phyloP scores from a whole-genome alignment of 176 grass and related monocot species.

The Zoysia pacifica region DNA sequence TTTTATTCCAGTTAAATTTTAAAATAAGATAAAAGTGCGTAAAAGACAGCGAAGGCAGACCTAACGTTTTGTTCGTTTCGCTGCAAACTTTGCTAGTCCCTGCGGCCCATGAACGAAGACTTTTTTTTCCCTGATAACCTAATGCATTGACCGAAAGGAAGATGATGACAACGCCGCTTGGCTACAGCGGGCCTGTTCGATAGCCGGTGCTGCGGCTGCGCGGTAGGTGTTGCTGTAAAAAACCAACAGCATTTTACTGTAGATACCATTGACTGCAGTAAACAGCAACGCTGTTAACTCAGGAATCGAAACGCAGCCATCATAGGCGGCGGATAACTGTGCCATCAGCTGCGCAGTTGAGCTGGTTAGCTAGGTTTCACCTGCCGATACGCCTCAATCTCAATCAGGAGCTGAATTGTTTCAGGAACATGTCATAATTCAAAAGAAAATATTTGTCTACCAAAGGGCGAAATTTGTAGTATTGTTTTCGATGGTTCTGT shows the following conservation, averaged over 20 bases:
- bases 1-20: no score
- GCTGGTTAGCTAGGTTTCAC: constrained; percentile 18
- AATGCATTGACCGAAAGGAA: constrained; percentile 46
- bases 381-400: not conserved
- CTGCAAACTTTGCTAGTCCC: not conserved
- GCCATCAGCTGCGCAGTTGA: constrained; percentile 13
- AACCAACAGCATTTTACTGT: no score
- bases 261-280: no score
- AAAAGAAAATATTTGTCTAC: not conserved
- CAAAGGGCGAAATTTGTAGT: not conserved
- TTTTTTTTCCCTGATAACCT: constrained; percentile 10
- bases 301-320: not conserved
- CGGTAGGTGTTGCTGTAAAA: no score
- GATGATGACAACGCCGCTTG: not conserved
- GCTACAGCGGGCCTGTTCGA: not conserved
- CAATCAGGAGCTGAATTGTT: not conserved
- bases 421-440: constrained; percentile 1
- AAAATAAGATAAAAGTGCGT: not conserved
- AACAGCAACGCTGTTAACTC: no score
- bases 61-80: constrained; percentile 4
- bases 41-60: not conserved
- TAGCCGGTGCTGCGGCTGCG: no score
- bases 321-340: constrained; percentile 18
- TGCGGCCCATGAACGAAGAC: not conserved
- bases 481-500: not conserved